These are phyloP conservation scores for Serendipita indica DNA, from an alignment of 768 basidiomycete species.

Conservation along the genomic window DNA sequence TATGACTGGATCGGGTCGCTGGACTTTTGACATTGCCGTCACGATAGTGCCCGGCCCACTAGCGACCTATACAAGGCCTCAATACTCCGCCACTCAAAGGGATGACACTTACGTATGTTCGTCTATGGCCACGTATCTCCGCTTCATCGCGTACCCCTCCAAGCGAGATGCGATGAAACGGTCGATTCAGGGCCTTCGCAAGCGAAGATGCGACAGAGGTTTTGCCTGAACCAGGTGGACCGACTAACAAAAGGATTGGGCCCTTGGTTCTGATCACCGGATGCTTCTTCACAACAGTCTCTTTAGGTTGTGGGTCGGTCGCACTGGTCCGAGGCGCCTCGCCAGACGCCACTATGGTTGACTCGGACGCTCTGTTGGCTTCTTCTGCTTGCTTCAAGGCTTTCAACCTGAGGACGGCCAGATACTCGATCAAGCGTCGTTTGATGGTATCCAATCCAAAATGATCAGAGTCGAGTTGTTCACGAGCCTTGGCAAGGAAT, in stretches of 20 bases:
- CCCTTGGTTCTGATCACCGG: slow-evolving; percentile 31
- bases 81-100: slow-evolving; percentile 18
- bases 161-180: slow-evolving; percentile 83
- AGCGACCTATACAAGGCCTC: slow-evolving; percentile 29
- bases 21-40: slow-evolving; percentile 74
- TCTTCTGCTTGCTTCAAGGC: slow-evolving; percentile 24
- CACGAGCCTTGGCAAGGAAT: slow-evolving; percentile 56
- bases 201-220: slow-evolving; percentile 84
- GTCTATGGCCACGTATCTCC: slow-evolving; percentile 57
- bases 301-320: slow-evolving; percentile 13
- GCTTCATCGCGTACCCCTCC: slow-evolving; percentile 92
- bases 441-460: slow-evolving; percentile 89
- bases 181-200: slow-evolving; percentile 64
- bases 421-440: slow-evolving; percentile 77
- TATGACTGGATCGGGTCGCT: slow-evolving; percentile 64
- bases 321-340: neutral
- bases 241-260: slow-evolving; percentile 60
- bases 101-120: slow-evolving; percentile 55
- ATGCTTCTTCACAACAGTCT: slow-evolving; percentile 4
- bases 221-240: slow-evolving; percentile 84
- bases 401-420: slow-evolving; percentile 64
- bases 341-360: too few relatives aligned
- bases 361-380: slow-evolving; percentile 23
- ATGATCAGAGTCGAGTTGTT: slow-evolving; percentile 78
- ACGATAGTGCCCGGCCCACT: slow-evolving; percentile 74